These are phyloP conservation scores for Apiotrichum domesticum DNA, from an alignment of 1,284 basidiomycete genomes.

Conservation along the genomic window DNA sequence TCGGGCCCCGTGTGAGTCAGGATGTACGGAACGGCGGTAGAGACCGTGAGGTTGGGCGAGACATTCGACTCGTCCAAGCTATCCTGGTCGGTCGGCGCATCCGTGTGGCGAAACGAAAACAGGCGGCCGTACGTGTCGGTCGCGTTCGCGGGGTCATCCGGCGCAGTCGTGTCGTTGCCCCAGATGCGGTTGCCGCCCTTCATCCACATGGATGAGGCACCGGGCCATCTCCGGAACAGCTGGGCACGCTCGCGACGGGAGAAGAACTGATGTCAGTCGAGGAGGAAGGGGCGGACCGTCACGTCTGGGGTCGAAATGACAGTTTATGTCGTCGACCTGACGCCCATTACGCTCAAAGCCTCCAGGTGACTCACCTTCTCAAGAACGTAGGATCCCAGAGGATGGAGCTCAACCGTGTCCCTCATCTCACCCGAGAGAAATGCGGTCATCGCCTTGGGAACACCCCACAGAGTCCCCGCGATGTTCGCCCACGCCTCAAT, in stretches of 20 bases:
- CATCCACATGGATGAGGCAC: slow-evolving; percentile 87
- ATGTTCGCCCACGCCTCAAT: slow-evolving; percentile 76
- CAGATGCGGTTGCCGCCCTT: slow-evolving; percentile 89
- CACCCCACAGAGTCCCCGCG: slow-evolving; percentile 75
- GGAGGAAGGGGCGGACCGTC: too few relatives aligned
- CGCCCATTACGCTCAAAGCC: too few relatives aligned
- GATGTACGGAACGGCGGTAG: slow-evolving; percentile 71
- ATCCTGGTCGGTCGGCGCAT: slow-evolving; percentile 25
- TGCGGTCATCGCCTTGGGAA: slow-evolving; percentile 88
- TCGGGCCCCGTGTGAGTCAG: slow-evolving; percentile 72
- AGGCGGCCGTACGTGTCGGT: slow-evolving; percentile 72
- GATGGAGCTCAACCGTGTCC: slow-evolving; percentile 75
- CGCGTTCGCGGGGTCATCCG: slow-evolving; percentile 62
- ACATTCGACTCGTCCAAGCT: slow-evolving; percentile 42
- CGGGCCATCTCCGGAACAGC: slow-evolving; percentile 92
- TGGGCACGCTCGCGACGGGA: slow-evolving; percentile 81
- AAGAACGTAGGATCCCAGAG: slow-evolving; percentile 52
- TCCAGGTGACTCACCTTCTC: slow-evolving; percentile 45
- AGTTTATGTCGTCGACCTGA: too few relatives aligned
- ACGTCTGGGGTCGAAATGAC: too few relatives aligned
- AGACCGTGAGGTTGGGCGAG: slow-evolving; percentile 69
- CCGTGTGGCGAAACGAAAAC: slow-evolving; percentile 64
- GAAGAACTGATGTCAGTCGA: slow-evolving; percentile 57
- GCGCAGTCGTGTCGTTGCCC: slow-evolving; percentile 58
- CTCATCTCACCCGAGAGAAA: slow-evolving; percentile 92